A percentile compares a stretch with the other conserved stretches of the same genome.
These are phyloP conservation scores for Ogataea pini DNA, from an alignment of 805 yeast genomes.

Conservation along the genomic window DNA sequence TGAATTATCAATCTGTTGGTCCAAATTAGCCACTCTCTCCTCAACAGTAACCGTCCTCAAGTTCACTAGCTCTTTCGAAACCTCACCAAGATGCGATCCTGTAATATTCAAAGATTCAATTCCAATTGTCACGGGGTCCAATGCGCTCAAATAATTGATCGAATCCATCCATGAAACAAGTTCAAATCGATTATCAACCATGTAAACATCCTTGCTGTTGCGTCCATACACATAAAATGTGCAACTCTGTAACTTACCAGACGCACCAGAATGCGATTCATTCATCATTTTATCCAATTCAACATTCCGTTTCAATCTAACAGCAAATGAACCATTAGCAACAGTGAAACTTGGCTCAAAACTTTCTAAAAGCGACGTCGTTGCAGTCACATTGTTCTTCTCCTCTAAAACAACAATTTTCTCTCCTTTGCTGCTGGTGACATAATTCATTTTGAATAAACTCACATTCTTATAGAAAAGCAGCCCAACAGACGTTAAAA, in stretches of 20 bases:
- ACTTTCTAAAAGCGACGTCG: conserved; percentile 24
- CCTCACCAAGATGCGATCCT: conserved; percentile 5
- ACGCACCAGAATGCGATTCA: conserved; percentile 1
- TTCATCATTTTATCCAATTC: conserved; percentile 28
- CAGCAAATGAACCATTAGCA: conserved; percentile 32
- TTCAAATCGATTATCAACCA: conserved; percentile 46
- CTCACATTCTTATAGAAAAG: conserved; percentile 45
- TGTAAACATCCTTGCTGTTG: conserved; percentile 41
- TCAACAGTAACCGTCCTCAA: conserved; percentile 12
- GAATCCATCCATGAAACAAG: conserved; percentile 59
- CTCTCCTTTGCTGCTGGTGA: conserved; percentile 14
- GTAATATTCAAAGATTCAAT: conserved; percentile 28
- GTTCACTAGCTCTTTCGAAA: conserved; percentile 24
- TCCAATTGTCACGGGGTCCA: conserved; percentile 37
- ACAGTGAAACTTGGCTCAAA: conserved; percentile 30
- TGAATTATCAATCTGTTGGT: conserved; percentile 29
- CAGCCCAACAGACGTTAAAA: conserved; percentile 53
- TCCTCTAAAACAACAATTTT: conserved; percentile 34
- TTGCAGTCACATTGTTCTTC: conserved; percentile 15
- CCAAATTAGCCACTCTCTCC: conserved; percentile 14
- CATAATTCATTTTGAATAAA: conserved; percentile 35
- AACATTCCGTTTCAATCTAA: conserved; percentile 27
- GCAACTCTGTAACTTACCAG: conserved; percentile 17
- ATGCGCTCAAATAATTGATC: conserved; percentile 53
- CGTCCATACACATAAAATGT: conserved; percentile 44